Evolutionary conservation across 2,329 filamentous ascomycete species (phyloP).

Genomic region (Hymenoscyphus fructigenus): DNA sequence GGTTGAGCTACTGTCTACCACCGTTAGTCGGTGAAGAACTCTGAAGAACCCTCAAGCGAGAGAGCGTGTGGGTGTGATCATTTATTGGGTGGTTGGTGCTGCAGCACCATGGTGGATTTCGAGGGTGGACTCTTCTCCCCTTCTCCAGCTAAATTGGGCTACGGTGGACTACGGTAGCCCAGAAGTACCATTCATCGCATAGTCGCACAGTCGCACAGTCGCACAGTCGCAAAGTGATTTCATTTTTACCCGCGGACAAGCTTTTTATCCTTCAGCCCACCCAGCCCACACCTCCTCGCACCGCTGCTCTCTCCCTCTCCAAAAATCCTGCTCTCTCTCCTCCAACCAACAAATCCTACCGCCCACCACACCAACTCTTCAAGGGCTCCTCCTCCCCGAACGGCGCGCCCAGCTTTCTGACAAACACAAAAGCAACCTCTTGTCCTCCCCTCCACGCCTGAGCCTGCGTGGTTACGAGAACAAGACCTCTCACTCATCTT

Average conservation of each 20-base stretch:
- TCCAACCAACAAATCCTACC: not conserved
- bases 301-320: not conserved
- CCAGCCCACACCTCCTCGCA: not conserved
- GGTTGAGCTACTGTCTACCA: too few species aligned
- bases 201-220: too few species aligned
- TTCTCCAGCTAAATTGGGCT: too few species aligned
- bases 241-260: constrained; percentile 8
- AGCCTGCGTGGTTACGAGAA: not conserved
- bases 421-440: not conserved
- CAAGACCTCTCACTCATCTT: not conserved
- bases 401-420: not conserved
- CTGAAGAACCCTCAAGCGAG: too few species aligned
- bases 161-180: not conserved
- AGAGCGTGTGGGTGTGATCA: too few species aligned
- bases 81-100: too few species aligned
- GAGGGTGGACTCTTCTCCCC: too few species aligned
- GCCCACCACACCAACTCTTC: not conserved
- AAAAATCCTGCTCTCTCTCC: not conserved
- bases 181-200: not conserved
- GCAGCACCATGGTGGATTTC: too few species aligned
- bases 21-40: too few species aligned
- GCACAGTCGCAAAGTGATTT: too few species aligned
- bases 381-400: not conserved
- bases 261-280: constrained; percentile 8
- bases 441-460: not conserved